A percentile compares a stretch with the other conserved stretches of the same genome.
These are phyloP conservation scores for Rhynchospora breviuscula DNA, from an alignment of 176 grass and related monocot species.

Conservation along the genomic window DNA sequence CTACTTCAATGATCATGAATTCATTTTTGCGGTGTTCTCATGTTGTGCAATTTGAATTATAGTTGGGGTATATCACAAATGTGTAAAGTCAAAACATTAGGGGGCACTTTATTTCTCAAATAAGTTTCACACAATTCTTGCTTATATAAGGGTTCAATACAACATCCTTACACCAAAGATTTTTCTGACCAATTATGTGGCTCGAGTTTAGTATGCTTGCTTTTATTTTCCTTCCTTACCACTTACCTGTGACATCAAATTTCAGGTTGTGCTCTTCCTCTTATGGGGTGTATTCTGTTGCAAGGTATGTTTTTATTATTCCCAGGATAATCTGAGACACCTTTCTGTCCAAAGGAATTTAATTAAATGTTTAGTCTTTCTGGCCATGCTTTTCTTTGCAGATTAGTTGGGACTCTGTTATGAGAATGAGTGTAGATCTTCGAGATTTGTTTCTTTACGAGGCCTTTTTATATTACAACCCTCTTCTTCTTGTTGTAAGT, in stretches of 20 bases:
- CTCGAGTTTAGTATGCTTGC: background rate
- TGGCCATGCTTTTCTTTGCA: constrained; percentile 20
- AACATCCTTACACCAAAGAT: background rate
- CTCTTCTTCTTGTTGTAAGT: constrained; percentile 59
- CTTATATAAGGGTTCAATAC: background rate
- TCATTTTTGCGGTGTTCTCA: background rate
- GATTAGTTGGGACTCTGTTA: constrained; percentile 57
- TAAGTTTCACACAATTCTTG: background rate
- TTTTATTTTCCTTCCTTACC: constrained; percentile 5
- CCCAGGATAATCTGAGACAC: background rate
- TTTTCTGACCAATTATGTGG: background rate
- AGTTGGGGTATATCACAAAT: background rate
- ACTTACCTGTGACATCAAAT: background rate
- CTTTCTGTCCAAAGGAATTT: background rate
- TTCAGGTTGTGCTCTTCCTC: constrained; percentile 53
- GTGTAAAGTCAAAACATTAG: background rate
- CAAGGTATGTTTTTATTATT: constrained; percentile 39
- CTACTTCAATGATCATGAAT: background rate
- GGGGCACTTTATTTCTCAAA: background rate
- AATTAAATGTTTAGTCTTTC: constrained; percentile 3
- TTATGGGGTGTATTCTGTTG: constrained; percentile 47
- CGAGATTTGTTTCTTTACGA: constrained; percentile 57
- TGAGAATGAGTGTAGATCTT: constrained; percentile 51
- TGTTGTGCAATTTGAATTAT: background rate
- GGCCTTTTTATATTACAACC: constrained; percentile 53